A percentile compares a stretch with the other conserved stretches of the same genome.
Conservation (phyloP, 1,284 basidiomycete genomes). For the Fomitopsis schrenkii region DNA sequence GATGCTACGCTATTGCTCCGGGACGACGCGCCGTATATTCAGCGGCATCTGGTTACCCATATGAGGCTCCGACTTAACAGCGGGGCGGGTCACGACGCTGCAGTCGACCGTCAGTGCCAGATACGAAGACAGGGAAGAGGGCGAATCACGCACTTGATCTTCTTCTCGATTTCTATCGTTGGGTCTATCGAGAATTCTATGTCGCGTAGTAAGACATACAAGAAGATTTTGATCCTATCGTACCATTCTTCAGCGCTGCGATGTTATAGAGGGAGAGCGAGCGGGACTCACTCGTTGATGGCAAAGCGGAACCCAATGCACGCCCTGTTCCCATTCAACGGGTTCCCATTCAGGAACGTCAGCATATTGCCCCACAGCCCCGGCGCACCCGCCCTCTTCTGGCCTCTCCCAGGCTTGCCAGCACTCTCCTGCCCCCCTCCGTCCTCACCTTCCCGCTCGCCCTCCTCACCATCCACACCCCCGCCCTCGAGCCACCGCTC, state of each 20-base stretch:
- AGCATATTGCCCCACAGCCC: conserved; percentile 62
- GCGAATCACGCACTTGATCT: conserved; percentile 48
- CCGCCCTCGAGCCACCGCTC: conserved; percentile 45
- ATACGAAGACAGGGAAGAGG: conserved; percentile 1
- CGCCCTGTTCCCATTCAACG: conserved; percentile 53
- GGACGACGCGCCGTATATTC: conserved; percentile 31
- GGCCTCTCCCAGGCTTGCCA: conserved; percentile 14
- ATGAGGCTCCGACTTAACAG: conserved; percentile 45
- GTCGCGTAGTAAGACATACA: conserved; percentile 54
- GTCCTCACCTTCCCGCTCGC: conserved; percentile 4
- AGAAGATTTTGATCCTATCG: conserved; percentile 55
- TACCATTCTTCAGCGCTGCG: not conserved
- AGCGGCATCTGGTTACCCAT: conserved; percentile 56
- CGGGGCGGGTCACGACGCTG: conserved; percentile 53
- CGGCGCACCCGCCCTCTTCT: conserved; percentile 37
- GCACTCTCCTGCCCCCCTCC: conserved; percentile 22
- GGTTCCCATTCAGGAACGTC: conserved; percentile 58
- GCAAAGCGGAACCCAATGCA: conserved; percentile 76
- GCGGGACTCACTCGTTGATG: conserved; percentile 53
- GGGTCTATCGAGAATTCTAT: conserved; percentile 51
- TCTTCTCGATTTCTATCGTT: conserved; percentile 55
- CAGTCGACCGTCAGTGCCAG: conserved; percentile 3
- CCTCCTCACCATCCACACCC: conserved; percentile 26
- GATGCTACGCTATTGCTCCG: not conserved
- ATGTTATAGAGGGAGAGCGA: not conserved